Conservation (phyloP, 805 yeast genomes). For the Candida ascalaphidarum region DNA sequence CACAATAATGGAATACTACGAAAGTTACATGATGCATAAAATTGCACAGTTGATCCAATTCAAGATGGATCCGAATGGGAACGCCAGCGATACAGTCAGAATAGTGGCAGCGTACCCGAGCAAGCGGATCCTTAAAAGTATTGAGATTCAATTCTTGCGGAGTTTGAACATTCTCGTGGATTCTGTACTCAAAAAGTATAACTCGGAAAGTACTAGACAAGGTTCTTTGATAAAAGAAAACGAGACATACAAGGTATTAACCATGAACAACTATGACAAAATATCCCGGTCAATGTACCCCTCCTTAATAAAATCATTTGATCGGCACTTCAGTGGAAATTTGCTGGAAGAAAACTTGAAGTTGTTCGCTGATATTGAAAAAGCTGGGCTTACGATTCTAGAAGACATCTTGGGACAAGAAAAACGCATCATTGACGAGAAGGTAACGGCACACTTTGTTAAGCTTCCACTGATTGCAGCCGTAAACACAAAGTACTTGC, state of each 20-base stretch:
- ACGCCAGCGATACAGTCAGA: constrained; percentile 13
- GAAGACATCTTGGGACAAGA: constrained; percentile 32
- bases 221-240: too few relatives aligned
- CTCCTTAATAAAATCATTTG: constrained; percentile 21
- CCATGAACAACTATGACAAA: constrained; percentile 36
- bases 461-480: too few relatives aligned
- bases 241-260: constrained; percentile 27
- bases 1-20: constrained; percentile 27
- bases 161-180: constrained; percentile 32
- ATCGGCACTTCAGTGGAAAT: constrained; percentile 24
- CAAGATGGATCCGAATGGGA: constrained; percentile 6
- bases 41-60: constrained; percentile 19
- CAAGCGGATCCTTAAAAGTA: constrained; percentile 28
- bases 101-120: constrained; percentile 30
- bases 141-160: constrained; percentile 38
- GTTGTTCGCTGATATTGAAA: constrained; percentile 33
- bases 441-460: constrained; percentile 18
- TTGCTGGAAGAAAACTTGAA: constrained; percentile 29
- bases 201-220: too few relatives aligned
- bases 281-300: constrained; percentile 25
- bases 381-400: constrained; percentile 28
- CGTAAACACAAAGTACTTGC: too few relatives aligned
- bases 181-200: constrained; percentile 31
- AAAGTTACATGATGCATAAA: constrained; percentile 22
- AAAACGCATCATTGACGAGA: constrained; percentile 21